Base-by-base conservation (phyloP, 2,329 filamentous ascomycete species). In the Alternaria arbusti region DNA sequence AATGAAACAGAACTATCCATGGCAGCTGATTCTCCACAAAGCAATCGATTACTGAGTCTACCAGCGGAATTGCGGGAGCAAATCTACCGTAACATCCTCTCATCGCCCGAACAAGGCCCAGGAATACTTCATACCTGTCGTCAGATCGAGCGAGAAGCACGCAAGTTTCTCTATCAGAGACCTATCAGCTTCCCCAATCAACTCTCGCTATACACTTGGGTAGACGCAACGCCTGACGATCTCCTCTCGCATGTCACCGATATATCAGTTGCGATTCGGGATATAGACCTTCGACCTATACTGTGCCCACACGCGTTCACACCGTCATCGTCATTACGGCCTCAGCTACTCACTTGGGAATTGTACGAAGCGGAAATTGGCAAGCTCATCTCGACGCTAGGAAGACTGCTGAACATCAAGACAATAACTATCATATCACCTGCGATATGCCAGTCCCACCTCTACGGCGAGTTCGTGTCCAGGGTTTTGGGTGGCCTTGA, bases 61-160 rank as follows among this genome's bases (percentile, higher is more conserved):
- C 76, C 76, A 17, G 46, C 76, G n/a, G 75, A 77, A 56, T 60
- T 79, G 9, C 75, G 76, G 8, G 70, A 76, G 36, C 26, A 71
- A 28, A 69, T 78, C 10, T 79, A 78, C 61, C 70, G 65, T 12
- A 66, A 69, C 12, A 67, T 74, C 2, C 58, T 80, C 5, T 28
- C 61, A 44, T 65, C 70, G 11, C 61, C 70, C 3, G 51, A 46
- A 3, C 57, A 70, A 23, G 69, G 70, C 17, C 52, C 71, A 12
- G 61, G 68, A 9, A 50, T 80, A 11, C 63, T 79, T 11, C 63
- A 32, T 23, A 66, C 66, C 10, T 79, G 76, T 45, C 74, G 63
- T 25, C 67, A 77, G 23, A 68, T 79, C 23, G 63, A 73, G 20
- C 44, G 32, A 8, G 74, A 79, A 61, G 69, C 76, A 9, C 69